Evolutionary conservation across 2,329 filamentous ascomycete species (phyloP).

Genomic region (Penicillium sp.): DNA sequence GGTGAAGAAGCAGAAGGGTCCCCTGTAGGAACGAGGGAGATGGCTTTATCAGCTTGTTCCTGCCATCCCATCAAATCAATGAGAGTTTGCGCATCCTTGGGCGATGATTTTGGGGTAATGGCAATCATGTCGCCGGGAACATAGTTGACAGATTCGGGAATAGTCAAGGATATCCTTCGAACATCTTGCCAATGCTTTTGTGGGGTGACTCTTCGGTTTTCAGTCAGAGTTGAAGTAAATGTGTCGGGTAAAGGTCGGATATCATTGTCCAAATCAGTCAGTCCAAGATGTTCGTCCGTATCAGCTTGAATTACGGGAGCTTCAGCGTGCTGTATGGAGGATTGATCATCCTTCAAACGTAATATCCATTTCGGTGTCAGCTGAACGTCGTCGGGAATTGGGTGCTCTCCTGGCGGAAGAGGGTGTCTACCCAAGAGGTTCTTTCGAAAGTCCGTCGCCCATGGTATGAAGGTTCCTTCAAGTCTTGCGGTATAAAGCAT

Average conservation of each 20-base stretch:
- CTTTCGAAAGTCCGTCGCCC: constrained; percentile 70
- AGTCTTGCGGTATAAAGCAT: constrained; percentile 59
- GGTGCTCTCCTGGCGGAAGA: constrained; percentile 66
- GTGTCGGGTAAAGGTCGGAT: constrained; percentile 63
- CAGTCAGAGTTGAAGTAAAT: constrained; percentile 61
- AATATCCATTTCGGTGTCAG: constrained; percentile 76
- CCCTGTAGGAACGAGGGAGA: constrained; percentile 56
- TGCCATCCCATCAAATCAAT: constrained; percentile 81
- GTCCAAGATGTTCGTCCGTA: constrained; percentile 24
- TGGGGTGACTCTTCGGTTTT: constrained; percentile 78
- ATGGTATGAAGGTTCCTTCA: constrained; percentile 79
- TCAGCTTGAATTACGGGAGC: constrained; percentile 1
- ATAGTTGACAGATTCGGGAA: constrained; percentile 53
- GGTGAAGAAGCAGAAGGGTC: constrained; percentile 32
- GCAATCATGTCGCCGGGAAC: constrained; percentile 78
- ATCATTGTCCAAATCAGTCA: constrained; percentile 42
- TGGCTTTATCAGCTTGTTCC: constrained; percentile 68
- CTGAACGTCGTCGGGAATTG: constrained; percentile 74
- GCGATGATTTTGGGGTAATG: constrained; percentile 86
- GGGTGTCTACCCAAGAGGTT: constrained; percentile 71
- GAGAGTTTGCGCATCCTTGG: constrained; percentile 76
- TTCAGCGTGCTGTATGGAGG: background rate
- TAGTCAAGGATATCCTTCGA: constrained; percentile 70
- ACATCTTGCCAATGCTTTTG: constrained; percentile 90
- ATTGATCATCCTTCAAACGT: constrained; percentile 13